A percentile compares a stretch with the other conserved stretches of the same genome.
These are phyloP conservation scores for Dichotomopilus funicola DNA, from an alignment of 2,329 filamentous ascomycete species.

Conservation along the genomic window DNA sequence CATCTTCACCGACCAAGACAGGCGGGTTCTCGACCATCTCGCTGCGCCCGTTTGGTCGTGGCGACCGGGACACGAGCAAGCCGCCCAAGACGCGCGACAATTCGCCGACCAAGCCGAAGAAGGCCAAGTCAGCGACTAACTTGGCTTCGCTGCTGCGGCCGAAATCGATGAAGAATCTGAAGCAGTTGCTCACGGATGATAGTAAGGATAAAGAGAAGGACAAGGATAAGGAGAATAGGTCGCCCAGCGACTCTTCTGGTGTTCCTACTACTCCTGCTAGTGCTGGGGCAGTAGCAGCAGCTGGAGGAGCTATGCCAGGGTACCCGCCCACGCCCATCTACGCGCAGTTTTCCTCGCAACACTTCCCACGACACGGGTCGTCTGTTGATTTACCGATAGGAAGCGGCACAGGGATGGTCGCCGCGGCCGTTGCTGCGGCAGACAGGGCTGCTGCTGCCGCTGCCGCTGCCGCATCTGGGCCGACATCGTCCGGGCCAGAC, in stretches of 20 bases:
- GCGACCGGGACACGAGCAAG: constrained; percentile 34
- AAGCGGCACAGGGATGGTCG: constrained; percentile 19
- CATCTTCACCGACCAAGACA: constrained; percentile 37
- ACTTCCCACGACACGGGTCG: constrained; percentile 3
- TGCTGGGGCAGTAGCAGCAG: no score
- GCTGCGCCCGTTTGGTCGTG: constrained; percentile 34
- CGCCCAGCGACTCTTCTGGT: constrained; percentile 46
- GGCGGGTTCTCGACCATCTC: constrained; percentile 36
- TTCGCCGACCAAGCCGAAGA: constrained; percentile 60
- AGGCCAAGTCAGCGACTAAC: constrained; percentile 77
- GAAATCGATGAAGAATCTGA: constrained; percentile 64
- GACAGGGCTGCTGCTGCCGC: constrained; percentile 20
- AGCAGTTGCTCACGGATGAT: constrained; percentile 35
- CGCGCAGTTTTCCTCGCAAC: constrained; percentile 58
- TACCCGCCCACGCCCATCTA: constrained; percentile 63
- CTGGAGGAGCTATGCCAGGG: no score
- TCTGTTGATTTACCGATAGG: constrained; percentile 8
- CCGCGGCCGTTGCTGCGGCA: constrained; percentile 1
- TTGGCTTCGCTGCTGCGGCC: constrained; percentile 67
- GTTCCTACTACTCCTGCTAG: neutral
- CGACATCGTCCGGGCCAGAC: no score
- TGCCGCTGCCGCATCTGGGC: constrained; percentile 15
- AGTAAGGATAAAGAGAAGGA: constrained; percentile 46
- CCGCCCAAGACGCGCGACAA: constrained; percentile 33
- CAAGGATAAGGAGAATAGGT: constrained; percentile 84